Evolutionary conservation across 495 filamentous ascomycete species (phyloP), one percentile per base, ranked within the genome.

Genomic region (Hypoxylon fragiforme): DNA sequence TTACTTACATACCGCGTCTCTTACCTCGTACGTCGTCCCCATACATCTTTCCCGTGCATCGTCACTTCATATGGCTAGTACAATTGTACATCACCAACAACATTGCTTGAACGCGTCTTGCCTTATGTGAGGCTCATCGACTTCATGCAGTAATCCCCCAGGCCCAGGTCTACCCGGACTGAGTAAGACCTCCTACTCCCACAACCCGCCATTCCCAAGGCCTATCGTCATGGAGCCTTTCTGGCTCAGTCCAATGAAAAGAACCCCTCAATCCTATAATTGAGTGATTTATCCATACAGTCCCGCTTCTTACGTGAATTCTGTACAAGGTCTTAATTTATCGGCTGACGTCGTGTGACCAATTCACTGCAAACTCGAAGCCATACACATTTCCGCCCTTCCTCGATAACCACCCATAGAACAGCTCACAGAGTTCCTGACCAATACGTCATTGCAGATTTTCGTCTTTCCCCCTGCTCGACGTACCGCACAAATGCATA

Each of bases 91-190:
- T 12, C 12, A 8, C 5, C 7, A 13, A 13, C 31, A 22, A 31
- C 22, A 49, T 38, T 30, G 38, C 14, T 15, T 26, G 21, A 22
- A 31, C 22, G 39, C 30, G 31, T 49, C 14, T 15, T 26, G 21
- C 36, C 36, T 58, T 52, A 58, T 51, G 54, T 37, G 47, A 52
- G 36, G 39, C 42, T 46, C 47, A 26, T 47, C n/a, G n/a, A n/a
- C n/a, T 20, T 22, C 31, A 57, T 40, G 18, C 26, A 50, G 2
- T 3, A 32, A n/a, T 14, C 30, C 21, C 32, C 30, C n/a, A n/a
- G n/a, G n/a, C n/a, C 5, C 32, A 44, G 24, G 54, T 46, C 47
- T 58, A 36, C 37, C n/a, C 16, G 24, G 22, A 28, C 15, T 50
- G 30, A 58, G 47, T 48, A 52, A 52, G 48, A 57, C 15, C 24